Percentiles rank a stretch among this genome's conserved stretches.
phyloP scores from a whole-genome alignment of 768 basidiomycete genomes.

The Rhizopogon rudus region DNA sequence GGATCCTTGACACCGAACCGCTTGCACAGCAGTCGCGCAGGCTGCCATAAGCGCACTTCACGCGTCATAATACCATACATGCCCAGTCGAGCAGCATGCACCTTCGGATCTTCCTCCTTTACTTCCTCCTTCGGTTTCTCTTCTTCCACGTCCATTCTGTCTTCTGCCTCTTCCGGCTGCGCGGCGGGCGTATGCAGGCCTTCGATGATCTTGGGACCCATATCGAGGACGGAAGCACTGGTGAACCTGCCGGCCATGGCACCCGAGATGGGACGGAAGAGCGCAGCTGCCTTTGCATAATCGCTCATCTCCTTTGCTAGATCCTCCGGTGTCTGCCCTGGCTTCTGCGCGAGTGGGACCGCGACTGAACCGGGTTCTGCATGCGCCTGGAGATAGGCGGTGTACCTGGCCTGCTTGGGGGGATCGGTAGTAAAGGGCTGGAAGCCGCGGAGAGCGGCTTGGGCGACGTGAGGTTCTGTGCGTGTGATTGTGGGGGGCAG shows the following conservation, averaged over 20 bases:
- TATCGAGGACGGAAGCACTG: constrained; percentile 68
- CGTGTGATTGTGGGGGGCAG: constrained; percentile 47
- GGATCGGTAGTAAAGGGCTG: constrained; percentile 80
- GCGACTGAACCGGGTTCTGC: constrained; percentile 38
- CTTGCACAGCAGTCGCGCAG: constrained; percentile 84
- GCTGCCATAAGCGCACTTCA: constrained; percentile 70
- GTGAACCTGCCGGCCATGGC: constrained; percentile 97
- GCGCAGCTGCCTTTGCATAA: constrained; percentile 79
- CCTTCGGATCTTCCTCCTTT: constrained; percentile 70
- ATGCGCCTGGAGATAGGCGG: constrained; percentile 73
- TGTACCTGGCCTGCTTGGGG: constrained; percentile 81
- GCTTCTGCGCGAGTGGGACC: constrained; percentile 46
- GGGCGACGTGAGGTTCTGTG: constrained; percentile 73
- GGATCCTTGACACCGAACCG: constrained; percentile 92
- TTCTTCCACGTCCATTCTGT: constrained; percentile 35
- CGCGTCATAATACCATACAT: constrained; percentile 91
- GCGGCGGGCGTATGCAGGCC: constrained; percentile 60
- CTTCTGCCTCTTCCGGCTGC: constrained; percentile 36
- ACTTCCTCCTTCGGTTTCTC: constrained; percentile 27
- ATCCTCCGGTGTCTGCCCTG: constrained; percentile 56
- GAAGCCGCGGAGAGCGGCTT: constrained; percentile 85
- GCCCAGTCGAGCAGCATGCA: constrained; percentile 75
- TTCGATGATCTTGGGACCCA: constrained; percentile 54
- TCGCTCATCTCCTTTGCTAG: constrained; percentile 83
- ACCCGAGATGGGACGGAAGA: constrained; percentile 89